phyloP scores from a whole-genome alignment of 805 yeast genomes.

The Nakazawaea ambrosiae region DNA sequence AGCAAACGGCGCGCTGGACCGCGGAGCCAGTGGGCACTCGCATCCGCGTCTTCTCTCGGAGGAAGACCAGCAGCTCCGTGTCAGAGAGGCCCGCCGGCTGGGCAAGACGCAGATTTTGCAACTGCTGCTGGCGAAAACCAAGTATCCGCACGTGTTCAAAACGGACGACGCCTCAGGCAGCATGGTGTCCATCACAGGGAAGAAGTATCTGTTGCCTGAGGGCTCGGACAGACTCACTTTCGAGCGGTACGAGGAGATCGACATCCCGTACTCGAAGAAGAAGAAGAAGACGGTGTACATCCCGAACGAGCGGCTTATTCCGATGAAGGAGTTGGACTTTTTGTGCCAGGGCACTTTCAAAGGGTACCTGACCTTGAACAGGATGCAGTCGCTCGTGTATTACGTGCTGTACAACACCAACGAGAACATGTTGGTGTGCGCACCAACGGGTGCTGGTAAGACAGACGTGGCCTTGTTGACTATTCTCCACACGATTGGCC shows the following conservation, averaged over 20 bases:
- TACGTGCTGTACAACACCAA: constrained; percentile 91
- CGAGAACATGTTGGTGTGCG: constrained; percentile 94
- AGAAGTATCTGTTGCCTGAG: constrained; percentile 67
- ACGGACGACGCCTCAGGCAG: constrained; percentile 54
- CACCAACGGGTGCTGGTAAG: constrained; percentile 98
- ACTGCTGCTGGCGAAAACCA: constrained; percentile 36
- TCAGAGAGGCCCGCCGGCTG: constrained; percentile 39
- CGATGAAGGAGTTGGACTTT: constrained; percentile 59
- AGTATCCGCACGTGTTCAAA: constrained; percentile 85
- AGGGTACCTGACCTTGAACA: constrained; percentile 69
- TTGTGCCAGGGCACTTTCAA: constrained; percentile 81
- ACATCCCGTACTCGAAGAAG: constrained; percentile 68
- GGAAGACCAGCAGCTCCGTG: constrained; percentile 47
- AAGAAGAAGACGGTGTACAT: constrained; percentile 39
- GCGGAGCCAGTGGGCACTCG: not conserved
- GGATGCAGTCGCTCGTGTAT: constrained; percentile 84
- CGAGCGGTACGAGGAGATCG: constrained; percentile 70
- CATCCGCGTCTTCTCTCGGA: constrained; percentile 35
- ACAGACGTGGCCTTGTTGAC: constrained; percentile 87
- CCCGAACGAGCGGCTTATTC: constrained; percentile 43
- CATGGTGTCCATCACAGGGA: constrained; percentile 73
- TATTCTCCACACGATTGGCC: constrained; percentile 71
- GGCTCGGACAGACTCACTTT: constrained; percentile 67
- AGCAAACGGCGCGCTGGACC: not conserved
- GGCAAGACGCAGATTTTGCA: constrained; percentile 43